These are phyloP conservation scores for Fusarium goolgardi DNA, from an alignment of 2,329 filamentous ascomycete species.

Conservation along the genomic window DNA sequence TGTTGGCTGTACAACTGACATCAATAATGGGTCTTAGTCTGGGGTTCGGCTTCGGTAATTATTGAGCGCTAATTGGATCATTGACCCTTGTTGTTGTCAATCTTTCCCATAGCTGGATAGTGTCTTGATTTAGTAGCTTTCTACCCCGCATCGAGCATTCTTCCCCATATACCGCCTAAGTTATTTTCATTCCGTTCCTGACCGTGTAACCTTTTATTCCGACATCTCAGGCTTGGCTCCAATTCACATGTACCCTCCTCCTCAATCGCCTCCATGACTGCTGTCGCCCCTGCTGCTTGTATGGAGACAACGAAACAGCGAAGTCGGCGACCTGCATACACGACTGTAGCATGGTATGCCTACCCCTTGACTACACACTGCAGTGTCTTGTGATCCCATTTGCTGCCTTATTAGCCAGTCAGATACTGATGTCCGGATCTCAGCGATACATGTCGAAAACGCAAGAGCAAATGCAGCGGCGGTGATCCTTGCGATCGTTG, in stretches of 20 bases:
- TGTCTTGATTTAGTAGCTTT: not conserved
- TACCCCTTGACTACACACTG: not conserved
- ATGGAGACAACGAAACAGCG: not conserved
- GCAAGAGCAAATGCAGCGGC: not conserved
- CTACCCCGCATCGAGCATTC: not conserved
- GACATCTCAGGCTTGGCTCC: not conserved
- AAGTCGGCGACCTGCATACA: not conserved
- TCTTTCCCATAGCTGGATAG: not conserved
- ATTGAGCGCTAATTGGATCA: not conserved
- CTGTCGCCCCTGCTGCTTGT: not conserved
- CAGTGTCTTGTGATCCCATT: not conserved
- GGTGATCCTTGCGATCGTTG: not conserved
- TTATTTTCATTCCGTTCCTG: not conserved
- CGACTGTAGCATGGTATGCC: not conserved
- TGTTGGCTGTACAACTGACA: too few relatives aligned
- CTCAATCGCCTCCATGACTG: not conserved
- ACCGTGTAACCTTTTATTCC: not conserved
- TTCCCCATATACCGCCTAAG: not conserved
- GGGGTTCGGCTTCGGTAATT: not conserved
- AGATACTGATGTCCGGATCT: not conserved
- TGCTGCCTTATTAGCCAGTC: not conserved
- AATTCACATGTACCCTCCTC: not conserved
- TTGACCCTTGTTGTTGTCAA: not conserved
- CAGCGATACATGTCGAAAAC: not conserved
- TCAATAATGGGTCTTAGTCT: not conserved